These are phyloP conservation scores for Cyberlindnera bimundalis DNA, from an alignment of 805 yeast genomes.

Conservation along the genomic window DNA sequence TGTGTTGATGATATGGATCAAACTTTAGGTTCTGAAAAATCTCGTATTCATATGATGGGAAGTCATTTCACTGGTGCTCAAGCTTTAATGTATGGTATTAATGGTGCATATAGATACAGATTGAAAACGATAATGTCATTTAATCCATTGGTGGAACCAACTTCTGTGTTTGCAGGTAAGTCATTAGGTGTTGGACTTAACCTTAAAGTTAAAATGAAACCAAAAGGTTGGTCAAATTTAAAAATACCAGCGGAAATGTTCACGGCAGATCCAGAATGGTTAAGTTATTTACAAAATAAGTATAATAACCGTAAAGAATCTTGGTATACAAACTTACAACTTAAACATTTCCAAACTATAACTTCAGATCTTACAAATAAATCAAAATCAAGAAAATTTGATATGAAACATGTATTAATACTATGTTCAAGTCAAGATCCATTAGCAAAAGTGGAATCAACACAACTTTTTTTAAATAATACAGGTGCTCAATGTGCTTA, in stretches of 20 bases:
- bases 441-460: neutral
- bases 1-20: constrained; percentile 20
- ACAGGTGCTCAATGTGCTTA: constrained; percentile 13
- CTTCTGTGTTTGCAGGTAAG: neutral
- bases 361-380: constrained; percentile 7
- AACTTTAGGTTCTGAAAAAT: neutral
- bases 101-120: constrained; percentile 16
- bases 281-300: constrained; percentile 8
- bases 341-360: constrained; percentile 6
- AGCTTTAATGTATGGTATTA: constrained; percentile 18
- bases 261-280: constrained; percentile 15
- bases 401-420: constrained; percentile 14
- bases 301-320: neutral
- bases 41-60: constrained; percentile 18
- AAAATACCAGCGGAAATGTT: constrained; percentile 6
- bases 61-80: constrained; percentile 18
- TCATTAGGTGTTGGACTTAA: constrained; percentile 7
- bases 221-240: constrained; percentile 5
- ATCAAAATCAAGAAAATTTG: constrained; percentile 7
- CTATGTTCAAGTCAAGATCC: constrained; percentile 18
- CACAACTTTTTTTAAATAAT: constrained; percentile 14
- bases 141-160: constrained; percentile 21
- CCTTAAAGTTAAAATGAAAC: constrained; percentile 12
- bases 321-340: constrained; percentile 9
- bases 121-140: constrained; percentile 17